Evolutionary conservation across 352 stramenopile genomes (phyloP), one percentile per base, ranked within the genome.

Genomic region (Globisporangium solare): DNA sequence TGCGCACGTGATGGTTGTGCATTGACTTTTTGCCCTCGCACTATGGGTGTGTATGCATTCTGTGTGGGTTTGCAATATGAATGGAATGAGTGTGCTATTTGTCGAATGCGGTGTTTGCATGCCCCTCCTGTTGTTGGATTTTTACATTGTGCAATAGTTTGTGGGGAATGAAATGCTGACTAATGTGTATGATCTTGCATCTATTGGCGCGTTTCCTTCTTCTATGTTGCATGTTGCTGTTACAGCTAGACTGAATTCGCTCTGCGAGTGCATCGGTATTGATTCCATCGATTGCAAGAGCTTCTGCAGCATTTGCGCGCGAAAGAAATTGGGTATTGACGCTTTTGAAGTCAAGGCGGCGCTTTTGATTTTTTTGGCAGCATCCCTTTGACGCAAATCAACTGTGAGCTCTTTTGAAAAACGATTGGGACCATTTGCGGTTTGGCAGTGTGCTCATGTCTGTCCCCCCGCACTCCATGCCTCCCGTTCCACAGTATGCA

Each of bases 401-500:
- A 35, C 27, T 35, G 27, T 35, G 27, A 52, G 47, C 47, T 31
- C 11, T 48, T 10, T 40, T 40, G 39, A 47, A 24, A 57, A 35
- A 51, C 17, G 17, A 42, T 42, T 45, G 45, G 22, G 51, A 45
- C 45, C 54, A 35, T 46, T 53, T 47, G 54, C 39, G 43, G 35
- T 51, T 47, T 58, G 35, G 24, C 47, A 6, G 27, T 37, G 27
- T 27, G 73, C 70, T 70, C 64, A 86, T 87, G 78, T 83, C 77
- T 51, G 63, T 70, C 64, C 77, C 73, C 52, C 68, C 79, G 60
- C 81, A 85, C 66, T 83, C 79, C 54, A 88, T 92, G 77, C 73
- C 77, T 60, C 66, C 81, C 62, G 74, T 81, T 65, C 79, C 81
- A 65, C 73, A 92, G 64, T 84, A 88, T 87, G 75, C 75, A 64